Conservation (phyloP, 768 basidiomycete genomes). For the Mycena filopes region DNA sequence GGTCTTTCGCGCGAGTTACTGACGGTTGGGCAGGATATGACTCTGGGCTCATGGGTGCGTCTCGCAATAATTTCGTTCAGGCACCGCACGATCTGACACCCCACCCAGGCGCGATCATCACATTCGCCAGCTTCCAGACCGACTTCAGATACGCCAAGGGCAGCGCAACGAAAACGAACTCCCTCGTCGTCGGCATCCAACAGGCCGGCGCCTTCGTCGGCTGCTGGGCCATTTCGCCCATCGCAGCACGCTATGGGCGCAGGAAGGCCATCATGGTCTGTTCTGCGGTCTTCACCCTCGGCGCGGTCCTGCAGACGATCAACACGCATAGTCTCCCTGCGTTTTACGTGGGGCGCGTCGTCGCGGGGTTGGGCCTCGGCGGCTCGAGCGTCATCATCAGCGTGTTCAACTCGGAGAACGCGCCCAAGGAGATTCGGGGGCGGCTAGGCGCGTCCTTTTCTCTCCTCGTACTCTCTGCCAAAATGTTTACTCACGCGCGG, state of each 20-base stretch:
- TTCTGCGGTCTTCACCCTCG: constrained; percentile 10
- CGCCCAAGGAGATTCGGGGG: constrained; percentile 19
- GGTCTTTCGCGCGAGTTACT: background rate
- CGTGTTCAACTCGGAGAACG: constrained; percentile 21
- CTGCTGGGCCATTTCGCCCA: constrained; percentile 20
- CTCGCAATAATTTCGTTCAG: too few species aligned
- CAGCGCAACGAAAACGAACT: constrained; percentile 8
- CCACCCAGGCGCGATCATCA: constrained; percentile 16
- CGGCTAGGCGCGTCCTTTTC: background rate
- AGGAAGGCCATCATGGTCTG: constrained; percentile 14
- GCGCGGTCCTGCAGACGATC: constrained; percentile 17
- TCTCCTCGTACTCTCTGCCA: too few species aligned
- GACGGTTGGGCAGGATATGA: constrained; percentile 4
- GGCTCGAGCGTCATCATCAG: constrained; percentile 23
- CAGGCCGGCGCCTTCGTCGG: constrained; percentile 20
- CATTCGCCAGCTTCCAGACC: constrained; percentile 7
- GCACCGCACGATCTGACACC: background rate
- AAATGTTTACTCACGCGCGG: background rate
- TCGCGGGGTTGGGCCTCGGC: constrained; percentile 16
- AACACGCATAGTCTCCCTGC: constrained; percentile 18
- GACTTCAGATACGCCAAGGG: constrained; percentile 11
- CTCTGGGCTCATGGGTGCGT: constrained; percentile 18
- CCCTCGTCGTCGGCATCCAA: constrained; percentile 18
- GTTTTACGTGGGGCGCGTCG: constrained; percentile 14
- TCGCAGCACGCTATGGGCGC: constrained; percentile 17